Base-by-base conservation (phyloP, 768 basidiomycete species). In the Nevesoporus exiguus region DNA sequence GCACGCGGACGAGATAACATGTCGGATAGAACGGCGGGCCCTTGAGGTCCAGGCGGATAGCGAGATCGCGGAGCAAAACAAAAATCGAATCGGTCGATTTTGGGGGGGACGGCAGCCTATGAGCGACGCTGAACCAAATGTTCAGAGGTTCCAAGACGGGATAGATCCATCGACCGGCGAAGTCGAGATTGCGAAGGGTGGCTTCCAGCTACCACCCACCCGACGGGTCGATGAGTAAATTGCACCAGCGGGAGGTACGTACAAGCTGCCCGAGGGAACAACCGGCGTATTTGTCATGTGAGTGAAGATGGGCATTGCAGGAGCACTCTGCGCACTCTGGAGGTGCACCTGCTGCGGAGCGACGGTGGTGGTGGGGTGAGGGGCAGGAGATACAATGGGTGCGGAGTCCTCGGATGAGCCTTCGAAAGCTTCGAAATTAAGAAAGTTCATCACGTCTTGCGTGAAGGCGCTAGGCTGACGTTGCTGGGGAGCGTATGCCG, bases 161-260 rank as follows among this genome's bases (percentile, higher is more conserved):
- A 68, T 43, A 0, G 69, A 53, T 60, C 71, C 71, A 17, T 77
- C 74, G 27, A 65, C 55, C 1, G 66, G 61, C 2, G 62, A 61
- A 29, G 65, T 60, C 19, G 67, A 62, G 4, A 21, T 29, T 1
- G 21, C 17, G 15, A 57, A 58, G n/a, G 63, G 39, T 17, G 58
- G 56, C 40, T 67, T 73, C 81, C 83, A 86, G 49, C 69, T 79
- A 3, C 71, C 82, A 9, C 66, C 84, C 36, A 81, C 83, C 5
- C 84, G 80, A 39, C 84, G 77, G 24, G 71, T 76, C 9, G 77
- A 74, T 1, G 77, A 75, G 52, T 77, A 61, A 4, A 69, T 63
- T 21, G 84, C 83, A 46, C 82, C 84, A 13, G 81, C 55, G 14
- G 84, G 83, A 6, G 84, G 84, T 0, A 73, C 66, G 57, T 85